Percentiles rank a stretch among this genome's conserved stretches.
Evolutionary conservation across 306 rosid genomes (phyloP).

Genomic region (Aeschynomene evenia): DNA sequence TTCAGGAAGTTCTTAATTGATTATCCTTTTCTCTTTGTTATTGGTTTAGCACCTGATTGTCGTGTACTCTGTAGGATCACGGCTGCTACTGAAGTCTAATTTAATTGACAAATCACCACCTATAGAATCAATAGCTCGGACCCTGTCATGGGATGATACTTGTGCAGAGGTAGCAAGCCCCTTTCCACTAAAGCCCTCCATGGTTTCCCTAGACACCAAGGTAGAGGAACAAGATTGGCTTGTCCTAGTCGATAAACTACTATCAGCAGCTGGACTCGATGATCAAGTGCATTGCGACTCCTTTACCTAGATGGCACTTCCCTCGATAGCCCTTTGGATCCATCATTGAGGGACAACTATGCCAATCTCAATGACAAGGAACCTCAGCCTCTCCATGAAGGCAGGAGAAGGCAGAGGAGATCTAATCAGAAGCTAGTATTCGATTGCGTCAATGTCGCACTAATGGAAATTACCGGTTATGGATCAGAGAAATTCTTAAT

Average conservation of each 20-base stretch:
- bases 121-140: slow-evolving; percentile 88
- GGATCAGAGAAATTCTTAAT: slow-evolving; percentile 38
- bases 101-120: slow-evolving; percentile 98
- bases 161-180: slow-evolving; percentile 61
- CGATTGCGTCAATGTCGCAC: slow-evolving; percentile 68
- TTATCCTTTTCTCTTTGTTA: not conserved
- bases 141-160: slow-evolving; percentile 77
- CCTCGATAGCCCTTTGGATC: slow-evolving; percentile 73
- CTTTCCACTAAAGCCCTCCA: slow-evolving; percentile 51
- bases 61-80: slow-evolving; percentile 49
- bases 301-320: slow-evolving; percentile 70
- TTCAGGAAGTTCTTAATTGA: not conserved
- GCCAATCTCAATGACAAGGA: slow-evolving; percentile 54
- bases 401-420: slow-evolving; percentile 67
- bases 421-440: slow-evolving; percentile 80
- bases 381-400: slow-evolving; percentile 68
- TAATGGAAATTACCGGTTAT: slow-evolving; percentile 61
- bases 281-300: slow-evolving; percentile 51
- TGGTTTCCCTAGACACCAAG: slow-evolving; percentile 45
- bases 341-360: slow-evolving; percentile 72
- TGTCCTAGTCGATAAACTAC: slow-evolving; percentile 52
- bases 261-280: slow-evolving; percentile 68
- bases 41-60: slow-evolving; percentile 4
- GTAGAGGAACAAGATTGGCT: slow-evolving; percentile 72
- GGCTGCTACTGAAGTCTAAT: slow-evolving; percentile 52